Evolutionary conservation across 208 protist genomes (phyloP).

Genomic region (Crithidia brevicula): DNA sequence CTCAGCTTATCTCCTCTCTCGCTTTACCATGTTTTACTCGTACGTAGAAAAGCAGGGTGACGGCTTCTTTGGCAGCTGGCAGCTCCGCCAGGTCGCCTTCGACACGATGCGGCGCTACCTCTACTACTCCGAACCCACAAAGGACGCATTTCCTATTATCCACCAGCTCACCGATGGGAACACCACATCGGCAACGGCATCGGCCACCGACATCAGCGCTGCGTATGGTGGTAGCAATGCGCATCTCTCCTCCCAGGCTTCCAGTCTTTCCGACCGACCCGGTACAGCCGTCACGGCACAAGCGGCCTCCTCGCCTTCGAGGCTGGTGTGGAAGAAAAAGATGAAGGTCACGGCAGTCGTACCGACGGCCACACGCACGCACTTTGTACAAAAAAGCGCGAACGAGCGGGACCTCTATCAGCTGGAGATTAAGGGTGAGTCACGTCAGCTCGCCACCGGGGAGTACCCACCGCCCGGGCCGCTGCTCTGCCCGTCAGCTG

Average conservation of each 20-base stretch:
- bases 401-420: slow-evolving; percentile 62
- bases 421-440: slow-evolving; percentile 55
- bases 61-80: slow-evolving; percentile 53
- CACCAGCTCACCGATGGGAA: neutral
- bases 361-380: slow-evolving; percentile 26
- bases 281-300: too few species aligned
- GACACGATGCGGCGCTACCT: slow-evolving; percentile 70
- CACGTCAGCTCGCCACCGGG: slow-evolving; percentile 38
- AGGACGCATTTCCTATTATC: neutral
- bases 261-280: too few species aligned
- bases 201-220: too few species aligned
- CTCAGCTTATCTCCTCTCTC: neutral
- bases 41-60: slow-evolving; percentile 59
- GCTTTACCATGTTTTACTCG: slow-evolving; percentile 56
- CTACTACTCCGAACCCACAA: slow-evolving; percentile 58
- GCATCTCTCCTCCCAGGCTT: too few species aligned
- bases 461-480: slow-evolving; percentile 52
- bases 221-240: too few species aligned
- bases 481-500: slow-evolving; percentile 50
- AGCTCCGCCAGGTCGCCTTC: slow-evolving; percentile 57
- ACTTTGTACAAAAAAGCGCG: slow-evolving; percentile 32
- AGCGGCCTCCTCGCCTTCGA: too few species aligned
- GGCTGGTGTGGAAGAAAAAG: slow-evolving; percentile 47
- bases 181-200: neutral
- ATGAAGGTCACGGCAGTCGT: slow-evolving; percentile 51